A percentile compares a stretch with the other conserved stretches of the same genome.
phyloP scores from a whole-genome alignment of 352 stramenopile genomes.

The Globisporangium cederbergense region DNA sequence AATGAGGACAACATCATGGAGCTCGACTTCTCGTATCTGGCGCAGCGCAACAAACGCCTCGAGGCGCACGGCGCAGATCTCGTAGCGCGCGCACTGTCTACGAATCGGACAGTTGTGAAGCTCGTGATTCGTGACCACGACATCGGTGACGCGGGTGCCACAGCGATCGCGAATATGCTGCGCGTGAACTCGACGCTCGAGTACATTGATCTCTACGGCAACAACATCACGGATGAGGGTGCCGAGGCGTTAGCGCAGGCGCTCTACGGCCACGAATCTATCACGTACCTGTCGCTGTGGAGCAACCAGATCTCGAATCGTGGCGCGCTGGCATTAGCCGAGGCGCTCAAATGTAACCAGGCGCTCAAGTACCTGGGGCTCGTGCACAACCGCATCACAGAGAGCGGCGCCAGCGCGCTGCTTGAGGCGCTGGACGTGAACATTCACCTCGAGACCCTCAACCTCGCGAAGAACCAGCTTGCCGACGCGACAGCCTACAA shows the following conservation, averaged over 20 bases:
- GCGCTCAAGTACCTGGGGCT: conserved; percentile 58
- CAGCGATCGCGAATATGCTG: conserved; percentile 68
- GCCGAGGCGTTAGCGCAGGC: conserved; percentile 56
- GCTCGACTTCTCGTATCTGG: conserved; percentile 66
- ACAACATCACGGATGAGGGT: conserved; percentile 64
- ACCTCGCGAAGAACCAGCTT: conserved; percentile 55
- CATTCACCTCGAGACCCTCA: conserved; percentile 53
- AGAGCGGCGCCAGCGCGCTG: conserved; percentile 38
- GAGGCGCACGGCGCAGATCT: conserved; percentile 48
- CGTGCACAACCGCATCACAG: conserved; percentile 55
- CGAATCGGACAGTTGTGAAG: conserved; percentile 56
- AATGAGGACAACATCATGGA: conserved; percentile 67
- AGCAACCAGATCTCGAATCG: conserved; percentile 63
- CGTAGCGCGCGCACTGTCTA: conserved; percentile 59
- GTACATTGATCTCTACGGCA: conserved; percentile 64
- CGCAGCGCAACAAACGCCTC: conserved; percentile 52
- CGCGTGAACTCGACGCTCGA: conserved; percentile 65
- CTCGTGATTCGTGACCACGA: conserved; percentile 67
- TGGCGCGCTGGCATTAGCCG: conserved; percentile 42
- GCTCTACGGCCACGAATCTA: conserved; percentile 67
- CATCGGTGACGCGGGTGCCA: conserved; percentile 59
- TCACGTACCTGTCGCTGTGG: conserved; percentile 52
- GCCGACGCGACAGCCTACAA: conserved; percentile 36
- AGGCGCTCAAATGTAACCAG: conserved; percentile 63
- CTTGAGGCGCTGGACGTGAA: conserved; percentile 68